phyloP scores from a whole-genome alignment of 805 yeast species.

The Groenewaldozyma salmanticensis region DNA sequence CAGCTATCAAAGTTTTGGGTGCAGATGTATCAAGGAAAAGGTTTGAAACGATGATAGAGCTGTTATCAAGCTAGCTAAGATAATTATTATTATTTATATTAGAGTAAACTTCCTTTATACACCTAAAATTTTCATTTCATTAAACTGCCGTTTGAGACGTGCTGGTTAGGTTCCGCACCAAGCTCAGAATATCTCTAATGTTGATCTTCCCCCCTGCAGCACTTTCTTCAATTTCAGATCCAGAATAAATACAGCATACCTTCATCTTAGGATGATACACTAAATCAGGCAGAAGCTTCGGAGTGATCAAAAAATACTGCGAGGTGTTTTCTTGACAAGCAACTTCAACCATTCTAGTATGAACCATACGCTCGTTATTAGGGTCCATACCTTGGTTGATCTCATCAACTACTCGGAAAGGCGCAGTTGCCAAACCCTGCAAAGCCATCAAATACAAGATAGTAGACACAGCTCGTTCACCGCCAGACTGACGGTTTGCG shows the following conservation, averaged over 20 bases:
- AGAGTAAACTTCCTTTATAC: no score
- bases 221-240: conserved; percentile 14
- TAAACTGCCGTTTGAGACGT: no score
- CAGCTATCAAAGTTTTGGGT: conserved; percentile 45
- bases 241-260: conserved; percentile 73
- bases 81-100: no score
- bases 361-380: conserved; percentile 78
- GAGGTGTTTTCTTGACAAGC: conserved; percentile 59
- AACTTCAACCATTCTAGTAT: conserved; percentile 71
- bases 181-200: neutral
- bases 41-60: neutral
- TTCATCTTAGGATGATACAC: conserved; percentile 73
- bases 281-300: conserved; percentile 72
- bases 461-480: conserved; percentile 93
- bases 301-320: conserved; percentile 89
- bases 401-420: conserved; percentile 94
- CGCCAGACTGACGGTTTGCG: conserved; percentile 92
- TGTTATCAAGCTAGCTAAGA: no score
- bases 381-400: conserved; percentile 99
- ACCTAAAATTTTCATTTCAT: no score
- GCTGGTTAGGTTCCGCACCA: no score
- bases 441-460: conserved; percentile 82
- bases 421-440: conserved; percentile 80
- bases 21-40: conserved; percentile 16
- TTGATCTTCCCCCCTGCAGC: conserved; percentile 1